phyloP scores from a whole-genome alignment of 2,329 filamentous ascomycete genomes.

The Trichoderma brevicompactum region DNA sequence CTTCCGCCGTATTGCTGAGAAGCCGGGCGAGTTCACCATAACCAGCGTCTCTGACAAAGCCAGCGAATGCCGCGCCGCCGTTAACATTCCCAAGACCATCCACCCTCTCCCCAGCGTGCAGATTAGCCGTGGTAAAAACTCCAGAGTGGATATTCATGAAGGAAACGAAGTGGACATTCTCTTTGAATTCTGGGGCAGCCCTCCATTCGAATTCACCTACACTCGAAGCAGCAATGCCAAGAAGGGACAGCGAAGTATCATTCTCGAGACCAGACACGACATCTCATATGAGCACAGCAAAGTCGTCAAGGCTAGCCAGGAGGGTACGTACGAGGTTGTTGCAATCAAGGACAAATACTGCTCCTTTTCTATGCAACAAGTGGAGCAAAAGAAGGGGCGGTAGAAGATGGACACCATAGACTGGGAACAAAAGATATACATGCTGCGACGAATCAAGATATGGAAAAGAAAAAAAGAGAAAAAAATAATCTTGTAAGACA shows the following conservation, averaged over 20 bases:
- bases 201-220: conserved; percentile 97
- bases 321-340: conserved; percentile 97
- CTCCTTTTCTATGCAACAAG: conserved; percentile 76
- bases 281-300: conserved; percentile 80
- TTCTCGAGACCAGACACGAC: conserved; percentile 91
- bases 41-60: conserved; percentile 86
- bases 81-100: conserved; percentile 79
- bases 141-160: conserved; percentile 92
- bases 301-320: conserved; percentile 82
- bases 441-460: conserved; percentile 24
- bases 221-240: conserved; percentile 85
- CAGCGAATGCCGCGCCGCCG: conserved; percentile 81
- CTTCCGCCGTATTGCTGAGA: conserved; percentile 92
- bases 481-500: conserved; percentile 19
- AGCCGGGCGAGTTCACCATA: conserved; percentile 85
- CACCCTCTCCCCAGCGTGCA: conserved; percentile 91
- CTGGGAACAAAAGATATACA: conserved; percentile 15
- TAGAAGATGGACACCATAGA: conserved; percentile 19
- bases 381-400: conserved; percentile 50
- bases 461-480: conserved; percentile 7
- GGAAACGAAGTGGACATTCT: conserved; percentile 90
- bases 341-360: conserved; percentile 94
- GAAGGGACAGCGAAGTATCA: conserved; percentile 74
- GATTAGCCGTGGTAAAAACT: conserved; percentile 81
- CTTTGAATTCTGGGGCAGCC: conserved; percentile 94